Evolutionary conservation across 139 green algal genomes (phyloP), one percentile per base, ranked within the genome.

Genomic region (Gonium pectorale): DNA sequence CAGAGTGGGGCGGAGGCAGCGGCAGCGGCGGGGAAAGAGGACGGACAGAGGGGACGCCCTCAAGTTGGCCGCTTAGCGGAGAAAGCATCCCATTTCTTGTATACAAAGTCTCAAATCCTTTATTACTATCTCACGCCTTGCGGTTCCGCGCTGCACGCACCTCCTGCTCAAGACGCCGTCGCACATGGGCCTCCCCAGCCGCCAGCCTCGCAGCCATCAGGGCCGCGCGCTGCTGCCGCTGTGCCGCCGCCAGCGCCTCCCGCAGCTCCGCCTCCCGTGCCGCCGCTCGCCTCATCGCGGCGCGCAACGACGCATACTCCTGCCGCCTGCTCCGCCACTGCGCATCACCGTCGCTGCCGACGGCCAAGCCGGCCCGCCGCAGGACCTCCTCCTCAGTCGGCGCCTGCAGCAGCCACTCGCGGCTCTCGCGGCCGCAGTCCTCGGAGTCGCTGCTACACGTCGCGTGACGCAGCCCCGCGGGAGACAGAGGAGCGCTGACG

Each of bases 121-220:
- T 15, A 11, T 15, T 54, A 15, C 46, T 11, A 54, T 11, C 13
- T 54, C n/a, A n/a, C n/a, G n/a, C n/a, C n/a, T n/a, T n/a, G n/a
- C n/a, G n/a, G n/a, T n/a, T n/a, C n/a, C n/a, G n/a, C n/a, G n/a
- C n/a, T n/a, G n/a, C n/a, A n/a, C 68, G 29, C 29, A 83, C 77
- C 77, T 83, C 62, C 43, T 40, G 49, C 62, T 83, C 77, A 60
- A 83, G 62, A 43, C 43, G 29, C 3, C 77, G 62, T 22, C 60
- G 62, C 31, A 43, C n/a, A 9, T 6, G 43, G 7, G 17, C 62
- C 62, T 83, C 77, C 2, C 43, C 43, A 31, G 77, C 77, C 77
- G 77, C 43, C 62, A 52, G 3, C 31, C 77, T 43, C 41, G 62
- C 77, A 21, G 49, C 60, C 77, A 83, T 43, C 77, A 73, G 59